Evolutionary conservation across 345 rosid species (phyloP), one percentile per base, ranked within the genome.

Genomic region (Ceriops decandra): DNA sequence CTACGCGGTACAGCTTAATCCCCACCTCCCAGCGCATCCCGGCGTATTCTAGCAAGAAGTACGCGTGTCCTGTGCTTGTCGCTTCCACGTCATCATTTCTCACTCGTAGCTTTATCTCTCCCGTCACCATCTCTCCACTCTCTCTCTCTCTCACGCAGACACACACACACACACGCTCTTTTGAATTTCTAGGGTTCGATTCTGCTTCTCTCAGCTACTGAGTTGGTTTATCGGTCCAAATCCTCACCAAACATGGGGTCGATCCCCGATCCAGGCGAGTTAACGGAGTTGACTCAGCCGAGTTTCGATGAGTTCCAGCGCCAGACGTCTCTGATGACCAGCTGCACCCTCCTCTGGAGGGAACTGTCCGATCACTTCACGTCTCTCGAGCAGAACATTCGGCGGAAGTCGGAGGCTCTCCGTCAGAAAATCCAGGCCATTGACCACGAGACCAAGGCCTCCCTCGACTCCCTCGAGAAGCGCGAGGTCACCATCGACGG

Each of bases 361-460:
- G 99, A 95, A 75, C 98, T 95, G 67, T 95, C 99, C 26, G 99
- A 95, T 76, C 99, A 91, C 83, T 90, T 95, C 82, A 85, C 90
- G 42, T 81, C 95, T 10, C 75, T 95, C 2, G 99, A 95, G 68
- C 90, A 87, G 70, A 80, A 90, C 52, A 79, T 95, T 56, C 78
- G 82, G 79, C 87, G 82, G 78, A 90, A 90, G 62, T 91, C 99
- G 1, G 96, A 92, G 63, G 91, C 90, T n/a, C 72, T 95, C 33
- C 87, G 79, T 79, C 83, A 61, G 67, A 95, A 90, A 83, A 80
- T 95, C 67, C 88, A 87, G 47, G 61, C 85, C 52, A 81, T 95
- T 6, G 99, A 95, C 61, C 68, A 64, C 64, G 76, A 88, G 52
- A 95, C 97, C 1, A 88, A 90, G 83, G 78, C 88, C 57, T 87